Base-by-base conservation (phyloP, 2,329 filamentous ascomycete genomes). In the Penicillium frequentans region DNA sequence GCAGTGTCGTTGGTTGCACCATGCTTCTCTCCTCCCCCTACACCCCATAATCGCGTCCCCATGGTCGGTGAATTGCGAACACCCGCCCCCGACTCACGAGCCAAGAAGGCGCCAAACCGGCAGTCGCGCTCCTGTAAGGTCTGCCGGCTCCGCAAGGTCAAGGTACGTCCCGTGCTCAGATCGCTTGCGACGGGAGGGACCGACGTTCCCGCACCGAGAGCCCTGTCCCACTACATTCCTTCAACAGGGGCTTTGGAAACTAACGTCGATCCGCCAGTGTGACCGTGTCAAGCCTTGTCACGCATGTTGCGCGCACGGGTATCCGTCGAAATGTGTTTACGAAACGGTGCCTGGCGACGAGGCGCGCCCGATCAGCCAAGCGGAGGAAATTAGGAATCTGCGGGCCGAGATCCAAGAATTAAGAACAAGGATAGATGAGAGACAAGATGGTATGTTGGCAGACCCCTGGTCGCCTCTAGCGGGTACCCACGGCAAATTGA, bases 281-380 rank as follows among this genome's bases (percentile, higher is more conserved):
- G 73, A 75, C 56, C 72, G 73, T 47, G 69, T 75, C 26, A 71
- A 71, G 54, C 73, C 73, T 54, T 75, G 72, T 55, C 72, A 75
- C 57, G 72, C 73, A 51, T 75, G 73, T 58, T 75, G 73, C 55
- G 71, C 73, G 8, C 72, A 75, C 61, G 73, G 73, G 4, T 73
- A 75, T 50, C 73, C 73, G 1, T 74, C 73, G 16, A 70, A 72
- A 61, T 75, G 73, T 53, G 66, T 71, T 11, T 75, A 74, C 57
- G 72, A 75, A n/a, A 61, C 56, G 7, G 53, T 66, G 9, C 64
- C 69, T 3, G 72, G 71, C 8, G 73, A 75, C 29, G 70, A 71
- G 27, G 63, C 67, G 33, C 65, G 64, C 31, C 73, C 73, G 7
- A 69, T 75, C 47, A 70, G 68, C 29, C 73, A 75, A 43, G 67